phyloP scores from a whole-genome alignment of 331 rosid genomes.

The Spiraea crenata region DNA sequence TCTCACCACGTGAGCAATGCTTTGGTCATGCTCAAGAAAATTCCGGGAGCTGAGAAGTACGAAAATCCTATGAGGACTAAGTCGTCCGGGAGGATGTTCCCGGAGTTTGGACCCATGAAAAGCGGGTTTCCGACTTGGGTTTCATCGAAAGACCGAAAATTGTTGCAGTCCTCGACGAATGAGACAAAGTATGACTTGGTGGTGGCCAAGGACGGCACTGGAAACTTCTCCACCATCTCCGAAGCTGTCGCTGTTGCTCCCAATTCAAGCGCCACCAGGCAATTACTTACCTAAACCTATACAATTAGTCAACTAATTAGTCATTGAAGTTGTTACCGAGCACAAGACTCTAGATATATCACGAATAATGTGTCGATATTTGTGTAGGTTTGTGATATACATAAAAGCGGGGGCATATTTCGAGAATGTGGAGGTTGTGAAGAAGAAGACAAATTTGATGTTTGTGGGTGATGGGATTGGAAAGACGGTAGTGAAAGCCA shows the following conservation, averaged over 20 bases:
- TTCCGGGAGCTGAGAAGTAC: constrained; percentile 28
- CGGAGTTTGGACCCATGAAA: constrained; percentile 49
- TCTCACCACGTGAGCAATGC: constrained; percentile 63
- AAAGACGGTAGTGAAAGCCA: constrained; percentile 67
- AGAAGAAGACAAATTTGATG: constrained; percentile 68
- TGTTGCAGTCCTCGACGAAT: constrained; percentile 46
- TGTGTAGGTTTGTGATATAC: constrained; percentile 63
- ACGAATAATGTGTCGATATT: neutral
- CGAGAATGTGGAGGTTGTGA: constrained; percentile 78
- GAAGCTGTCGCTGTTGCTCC: constrained; percentile 83
- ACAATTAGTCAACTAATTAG: no score
- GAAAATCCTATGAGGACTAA: neutral
- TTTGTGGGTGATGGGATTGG: constrained; percentile 84
- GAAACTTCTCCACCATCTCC: constrained; percentile 61
- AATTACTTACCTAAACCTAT: neutral
- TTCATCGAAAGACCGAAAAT: constrained; percentile 43
- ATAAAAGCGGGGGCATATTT: constrained; percentile 72
- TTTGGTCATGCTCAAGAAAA: constrained; percentile 64
- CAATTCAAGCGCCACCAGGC: constrained; percentile 72
- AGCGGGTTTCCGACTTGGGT: constrained; percentile 69
- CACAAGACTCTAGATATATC: no score
- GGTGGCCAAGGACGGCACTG: constrained; percentile 84
- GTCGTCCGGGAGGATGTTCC: constrained; percentile 26
- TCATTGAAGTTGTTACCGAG: no score
- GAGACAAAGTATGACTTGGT: constrained; percentile 49